Evolutionary conservation across 495 filamentous ascomycete species (phyloP), one percentile per base, ranked within the genome.

Genomic region (Rusavskia elegans): DNA sequence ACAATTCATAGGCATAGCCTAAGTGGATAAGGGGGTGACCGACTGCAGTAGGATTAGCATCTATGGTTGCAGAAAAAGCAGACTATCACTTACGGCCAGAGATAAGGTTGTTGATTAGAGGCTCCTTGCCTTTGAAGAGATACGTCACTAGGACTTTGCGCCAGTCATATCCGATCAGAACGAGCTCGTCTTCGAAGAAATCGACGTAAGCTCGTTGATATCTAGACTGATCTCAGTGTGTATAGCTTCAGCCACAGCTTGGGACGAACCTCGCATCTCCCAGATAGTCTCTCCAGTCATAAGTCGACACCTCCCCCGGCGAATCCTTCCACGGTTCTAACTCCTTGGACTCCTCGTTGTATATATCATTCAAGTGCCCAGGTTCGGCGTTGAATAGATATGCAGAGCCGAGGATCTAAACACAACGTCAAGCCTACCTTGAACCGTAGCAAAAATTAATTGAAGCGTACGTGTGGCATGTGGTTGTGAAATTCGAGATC

Each of bases 201-300:
- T 92, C 83, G 29, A 90, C 64, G 58, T 78, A 93, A 4, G 90
- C 89, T 29, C 93, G 74, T 62, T 99, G 85, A 62, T 94, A 94
- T 51, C 79, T 83, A 40, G 16, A 23, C 2, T 10, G 9, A 1
- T 11, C 61, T 45, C 63, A 53, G 17, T 30, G 17, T 10, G 19
- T 7, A 52, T n/a, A 49, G 13, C 41, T 3, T 50, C 11, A 6
- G 53, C 27, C 16, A 23, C 40, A 36, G 13, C 21, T 38, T n/a
- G 32, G 40, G n/a, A 25, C 13, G 54, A 17, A 14, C 41, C 27
- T 70, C 72, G 71, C 61, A 57, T 85, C 73, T 37, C 88, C 87
- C 19, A 97, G 63, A 64, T 78, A 88, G 52, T 87, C 80, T 59
- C 82, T 73, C 93, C 93, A 97, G 61, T 96, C 92, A 41, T 82